Conservation (phyloP, 306 rosid species). For the Erythrophleum fordii region DNA sequence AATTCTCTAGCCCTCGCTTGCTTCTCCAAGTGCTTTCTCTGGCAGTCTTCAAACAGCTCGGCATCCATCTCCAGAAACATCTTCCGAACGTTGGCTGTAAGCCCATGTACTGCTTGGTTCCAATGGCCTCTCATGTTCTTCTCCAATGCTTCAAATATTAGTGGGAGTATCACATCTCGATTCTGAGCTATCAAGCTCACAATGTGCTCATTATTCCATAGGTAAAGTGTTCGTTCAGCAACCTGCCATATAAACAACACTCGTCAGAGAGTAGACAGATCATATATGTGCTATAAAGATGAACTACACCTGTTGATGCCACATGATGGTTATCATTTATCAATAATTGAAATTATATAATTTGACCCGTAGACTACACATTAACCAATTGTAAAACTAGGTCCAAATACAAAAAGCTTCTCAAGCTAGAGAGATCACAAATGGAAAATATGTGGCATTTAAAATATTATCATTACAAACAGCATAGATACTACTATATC, state of each 20-base stretch:
- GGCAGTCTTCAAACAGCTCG: slow-evolving; percentile 62
- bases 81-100: slow-evolving; percentile 63
- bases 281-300: background rate
- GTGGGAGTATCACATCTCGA: slow-evolving; percentile 61
- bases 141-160: slow-evolving; percentile 68
- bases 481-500: too few relatives aligned
- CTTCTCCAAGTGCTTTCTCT: slow-evolving; percentile 52
- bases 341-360: background rate
- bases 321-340: background rate
- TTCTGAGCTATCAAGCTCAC: slow-evolving; percentile 58
- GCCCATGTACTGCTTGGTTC: slow-evolving; percentile 64
- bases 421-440: too few relatives aligned
- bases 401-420: slow-evolving; percentile 28
- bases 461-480: too few relatives aligned
- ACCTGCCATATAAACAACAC: slow-evolving; percentile 52
- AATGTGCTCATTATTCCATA: slow-evolving; percentile 72
- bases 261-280: slow-evolving; percentile 23
- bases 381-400: slow-evolving; percentile 11
- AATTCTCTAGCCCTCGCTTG: slow-evolving; percentile 49
- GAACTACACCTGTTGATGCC: background rate
- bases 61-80: slow-evolving; percentile 70
- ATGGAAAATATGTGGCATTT: too few relatives aligned
- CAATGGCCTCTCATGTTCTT: slow-evolving; percentile 67
- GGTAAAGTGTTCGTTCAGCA: slow-evolving; percentile 71
- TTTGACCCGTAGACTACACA: background rate